Evolutionary conservation across 176 grass and related monocot genomes (phyloP).

Genomic region (Triticum urartu): DNA sequence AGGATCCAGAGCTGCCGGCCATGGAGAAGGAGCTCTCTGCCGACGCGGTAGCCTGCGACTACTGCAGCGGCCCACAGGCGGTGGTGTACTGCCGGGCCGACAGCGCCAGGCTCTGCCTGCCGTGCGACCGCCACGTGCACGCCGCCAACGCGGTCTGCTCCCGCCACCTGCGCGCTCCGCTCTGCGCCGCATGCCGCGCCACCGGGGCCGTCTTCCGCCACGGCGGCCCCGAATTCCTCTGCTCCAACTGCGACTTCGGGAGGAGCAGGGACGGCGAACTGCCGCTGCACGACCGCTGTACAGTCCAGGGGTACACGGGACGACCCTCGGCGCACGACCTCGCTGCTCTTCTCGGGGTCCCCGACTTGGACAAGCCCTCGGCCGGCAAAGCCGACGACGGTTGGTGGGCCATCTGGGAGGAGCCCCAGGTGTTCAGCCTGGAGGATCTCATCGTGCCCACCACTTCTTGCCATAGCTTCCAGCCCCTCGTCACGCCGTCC

Average conservation of each 20-base stretch:
- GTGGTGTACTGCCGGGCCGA: slow-evolving; percentile 84
- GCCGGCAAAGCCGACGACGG: neutral
- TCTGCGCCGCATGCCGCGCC: slow-evolving; percentile 66
- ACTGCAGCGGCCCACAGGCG: slow-evolving; percentile 48
- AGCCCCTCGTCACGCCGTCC: slow-evolving; percentile 56
- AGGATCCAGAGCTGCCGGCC: neutral
- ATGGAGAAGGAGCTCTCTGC: neutral
- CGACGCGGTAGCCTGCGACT: slow-evolving; percentile 46
- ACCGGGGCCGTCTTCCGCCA: slow-evolving; percentile 55
- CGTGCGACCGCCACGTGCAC: slow-evolving; percentile 88
- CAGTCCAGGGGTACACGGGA: slow-evolving; percentile 36
- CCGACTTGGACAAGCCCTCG: slow-evolving; percentile 44
- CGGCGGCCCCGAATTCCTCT: slow-evolving; percentile 46
- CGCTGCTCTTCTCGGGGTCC: slow-evolving; percentile 41
- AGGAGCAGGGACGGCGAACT: slow-evolving; percentile 29
- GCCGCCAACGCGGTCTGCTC: slow-evolving; percentile 90
- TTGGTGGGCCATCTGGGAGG: slow-evolving; percentile 60
- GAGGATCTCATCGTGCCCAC: slow-evolving; percentile 87
- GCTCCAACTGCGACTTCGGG: slow-evolving; percentile 86
- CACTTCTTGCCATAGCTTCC: slow-evolving; percentile 79
- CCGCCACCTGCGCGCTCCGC: slow-evolving; percentile 70
- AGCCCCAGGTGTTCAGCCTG: slow-evolving; percentile 69
- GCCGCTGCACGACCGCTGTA: slow-evolving; percentile 32
- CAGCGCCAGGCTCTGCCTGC: slow-evolving; percentile 69
- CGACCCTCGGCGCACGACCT: slow-evolving; percentile 47